Evolutionary conservation across 2,329 filamentous ascomycete species (phyloP), one percentile per base, ranked within the genome.

Genomic region (Atkinsonella texensis): DNA sequence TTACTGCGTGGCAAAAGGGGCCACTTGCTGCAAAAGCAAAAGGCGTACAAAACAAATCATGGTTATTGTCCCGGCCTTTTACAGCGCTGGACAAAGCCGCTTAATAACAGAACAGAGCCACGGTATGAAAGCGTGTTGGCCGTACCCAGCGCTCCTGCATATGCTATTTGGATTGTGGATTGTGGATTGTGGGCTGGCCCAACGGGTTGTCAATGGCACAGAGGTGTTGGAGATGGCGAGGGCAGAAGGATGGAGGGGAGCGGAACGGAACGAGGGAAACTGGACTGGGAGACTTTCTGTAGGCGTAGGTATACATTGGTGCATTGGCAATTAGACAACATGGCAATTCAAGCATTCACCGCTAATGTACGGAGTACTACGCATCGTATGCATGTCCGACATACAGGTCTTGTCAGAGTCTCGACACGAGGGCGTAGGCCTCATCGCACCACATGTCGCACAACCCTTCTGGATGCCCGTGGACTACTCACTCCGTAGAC

Each of bases 131-230:
- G 9, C 35, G 43, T n/a, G 35, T 20, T 9, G 8, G 10, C 28
- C 23, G 46, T 12, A 20, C 23, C 18, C 13, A 44, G 23, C 42
- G 23, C 42, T 43, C 18, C 50, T 15, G 38, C 28, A 38, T 47
- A 32, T 46, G 23, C 35, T 46, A 44, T 41, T 52, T 48, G 50
- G 50, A 52, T 52, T 12, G 17, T 43, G 50, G 50, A n/a, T n/a
- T n/a, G n/a, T n/a, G n/a, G n/a, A n/a, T 41, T 12, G 17, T 43
- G 50, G 45, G 50, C 50, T 48, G 50, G 50, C 50, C 50, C 50
- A 48, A 18, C 28, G 48, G 44, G 48, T 38, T 38, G 48, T 45
- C 48, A 50, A 50, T 50, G 41, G 41, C 48, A 38, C 48, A 17
- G 32, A 15, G 20, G 23, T 23, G 33, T 23, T 23, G 20, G 4